Evolutionary conservation across 2,329 filamentous ascomycete species (phyloP).

Genomic region (Xylaria sp.): DNA sequence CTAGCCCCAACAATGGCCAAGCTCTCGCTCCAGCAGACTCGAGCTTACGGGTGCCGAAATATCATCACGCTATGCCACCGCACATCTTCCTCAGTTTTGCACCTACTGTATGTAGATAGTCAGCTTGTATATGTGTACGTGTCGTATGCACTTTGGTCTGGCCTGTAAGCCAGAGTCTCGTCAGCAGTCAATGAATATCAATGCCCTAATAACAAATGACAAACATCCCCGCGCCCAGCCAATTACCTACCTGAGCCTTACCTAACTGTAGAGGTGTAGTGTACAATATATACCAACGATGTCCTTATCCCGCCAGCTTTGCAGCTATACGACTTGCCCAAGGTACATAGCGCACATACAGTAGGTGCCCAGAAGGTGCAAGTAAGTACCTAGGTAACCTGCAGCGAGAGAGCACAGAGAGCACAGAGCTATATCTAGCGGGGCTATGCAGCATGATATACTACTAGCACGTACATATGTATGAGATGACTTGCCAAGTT

Average conservation of each 20-base stretch:
- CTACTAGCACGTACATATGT: background rate
- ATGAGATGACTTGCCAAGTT: background rate
- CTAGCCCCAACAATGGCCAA: background rate
- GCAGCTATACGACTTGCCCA: background rate
- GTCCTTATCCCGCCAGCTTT: background rate
- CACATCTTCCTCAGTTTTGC: background rate
- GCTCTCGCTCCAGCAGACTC: background rate
- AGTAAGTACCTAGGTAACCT: background rate
- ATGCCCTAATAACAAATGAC: background rate
- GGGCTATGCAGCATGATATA: background rate
- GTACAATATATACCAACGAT: too few relatives aligned
- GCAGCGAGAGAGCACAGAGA: background rate
- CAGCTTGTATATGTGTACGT: background rate
- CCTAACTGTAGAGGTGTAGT: background rate
- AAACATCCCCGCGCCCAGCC: background rate
- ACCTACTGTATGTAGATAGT: conserved; percentile 21
- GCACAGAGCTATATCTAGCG: background rate
- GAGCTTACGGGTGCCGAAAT: background rate
- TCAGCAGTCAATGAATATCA: conserved; percentile 12
- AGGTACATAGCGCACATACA: background rate
- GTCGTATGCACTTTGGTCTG: conserved; percentile 10
- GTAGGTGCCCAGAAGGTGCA: too few relatives aligned
- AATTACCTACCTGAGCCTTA: background rate
- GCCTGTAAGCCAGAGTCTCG: conserved; percentile 8
- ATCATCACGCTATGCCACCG: conserved; percentile 7